These are phyloP conservation scores for Talaromyces sp. DNA, from an alignment of 2,329 filamentous ascomycete species.

Conservation along the genomic window DNA sequence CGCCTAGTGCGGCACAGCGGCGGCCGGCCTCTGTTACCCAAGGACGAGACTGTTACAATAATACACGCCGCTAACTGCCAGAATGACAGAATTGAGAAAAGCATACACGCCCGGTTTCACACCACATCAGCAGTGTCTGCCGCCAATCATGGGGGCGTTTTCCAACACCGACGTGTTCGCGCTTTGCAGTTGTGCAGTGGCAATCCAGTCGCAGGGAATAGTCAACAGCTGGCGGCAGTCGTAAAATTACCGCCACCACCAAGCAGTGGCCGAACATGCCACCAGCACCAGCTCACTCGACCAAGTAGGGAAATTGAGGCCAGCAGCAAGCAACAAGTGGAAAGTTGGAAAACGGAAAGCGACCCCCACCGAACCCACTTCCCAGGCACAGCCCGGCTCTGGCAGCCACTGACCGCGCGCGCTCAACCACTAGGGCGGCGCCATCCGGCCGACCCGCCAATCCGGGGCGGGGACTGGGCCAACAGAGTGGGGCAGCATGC, in stretches of 20 bases:
- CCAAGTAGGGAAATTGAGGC: background rate
- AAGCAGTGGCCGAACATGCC: too few species aligned
- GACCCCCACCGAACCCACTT: background rate
- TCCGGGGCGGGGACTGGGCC: background rate
- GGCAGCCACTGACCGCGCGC: background rate
- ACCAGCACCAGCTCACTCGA: background rate
- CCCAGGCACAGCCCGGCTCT: background rate
- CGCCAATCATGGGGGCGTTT: background rate
- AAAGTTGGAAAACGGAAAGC: too few species aligned
- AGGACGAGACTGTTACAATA: background rate
- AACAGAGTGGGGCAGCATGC: background rate
- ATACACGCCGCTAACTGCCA: background rate
- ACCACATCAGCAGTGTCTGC: background rate
- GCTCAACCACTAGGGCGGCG: background rate
- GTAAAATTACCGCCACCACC: background rate
- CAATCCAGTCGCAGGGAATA: background rate
- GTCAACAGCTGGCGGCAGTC: background rate
- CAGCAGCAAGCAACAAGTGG: background rate
- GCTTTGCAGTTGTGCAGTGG: background rate
- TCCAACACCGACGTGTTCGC: background rate
- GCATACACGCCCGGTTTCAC: background rate
- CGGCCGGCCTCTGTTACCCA: background rate
- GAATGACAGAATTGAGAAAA: background rate
- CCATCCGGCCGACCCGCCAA: background rate
- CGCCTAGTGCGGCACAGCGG: background rate